These are phyloP conservation scores for Trichoderma citrinoviride DNA, from an alignment of 2,329 filamentous ascomycete genomes.

Conservation along the genomic window DNA sequence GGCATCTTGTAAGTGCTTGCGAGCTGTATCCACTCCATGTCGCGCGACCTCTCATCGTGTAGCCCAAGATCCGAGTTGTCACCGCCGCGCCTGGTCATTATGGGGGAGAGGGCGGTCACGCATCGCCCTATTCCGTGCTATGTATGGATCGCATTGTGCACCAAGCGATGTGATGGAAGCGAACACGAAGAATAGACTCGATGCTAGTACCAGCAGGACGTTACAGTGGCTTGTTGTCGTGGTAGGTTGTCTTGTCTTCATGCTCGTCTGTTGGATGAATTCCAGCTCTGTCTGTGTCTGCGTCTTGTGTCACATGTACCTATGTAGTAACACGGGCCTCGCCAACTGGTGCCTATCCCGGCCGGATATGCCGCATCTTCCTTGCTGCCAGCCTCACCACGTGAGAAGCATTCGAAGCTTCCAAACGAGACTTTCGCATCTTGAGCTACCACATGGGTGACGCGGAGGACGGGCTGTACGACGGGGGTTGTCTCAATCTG, in stretches of 20 bases:
- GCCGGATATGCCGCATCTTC: not conserved
- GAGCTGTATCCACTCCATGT: too few relatives aligned
- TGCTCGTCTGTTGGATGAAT: not conserved
- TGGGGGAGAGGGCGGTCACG: not conserved
- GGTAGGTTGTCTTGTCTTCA: too few relatives aligned
- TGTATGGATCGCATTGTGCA: not conserved
- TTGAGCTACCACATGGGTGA: not conserved
- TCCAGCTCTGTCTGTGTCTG: not conserved
- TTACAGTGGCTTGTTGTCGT: too few relatives aligned
- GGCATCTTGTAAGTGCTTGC: not conserved
- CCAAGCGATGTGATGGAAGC: not conserved
- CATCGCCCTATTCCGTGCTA: too few relatives aligned
- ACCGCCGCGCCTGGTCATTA: not conserved
- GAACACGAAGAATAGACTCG: conserved; percentile 1
- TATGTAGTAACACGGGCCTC: not conserved
- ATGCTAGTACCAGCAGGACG: too few relatives aligned
- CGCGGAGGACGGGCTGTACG: not conserved
- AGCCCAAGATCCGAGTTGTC: not conserved
- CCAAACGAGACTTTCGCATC: not conserved
- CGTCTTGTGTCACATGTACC: not conserved
- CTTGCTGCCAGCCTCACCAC: not conserved
- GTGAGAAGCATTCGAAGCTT: not conserved
- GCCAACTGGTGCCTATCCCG: conserved; percentile 11
- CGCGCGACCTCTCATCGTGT: not conserved
- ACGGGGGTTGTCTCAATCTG: not conserved